Percentiles rank a stretch among this genome's conserved stretches.
Conservation (phyloP, 1,284 basidiomycete species). For the Papiliotrema nemorosa region DNA sequence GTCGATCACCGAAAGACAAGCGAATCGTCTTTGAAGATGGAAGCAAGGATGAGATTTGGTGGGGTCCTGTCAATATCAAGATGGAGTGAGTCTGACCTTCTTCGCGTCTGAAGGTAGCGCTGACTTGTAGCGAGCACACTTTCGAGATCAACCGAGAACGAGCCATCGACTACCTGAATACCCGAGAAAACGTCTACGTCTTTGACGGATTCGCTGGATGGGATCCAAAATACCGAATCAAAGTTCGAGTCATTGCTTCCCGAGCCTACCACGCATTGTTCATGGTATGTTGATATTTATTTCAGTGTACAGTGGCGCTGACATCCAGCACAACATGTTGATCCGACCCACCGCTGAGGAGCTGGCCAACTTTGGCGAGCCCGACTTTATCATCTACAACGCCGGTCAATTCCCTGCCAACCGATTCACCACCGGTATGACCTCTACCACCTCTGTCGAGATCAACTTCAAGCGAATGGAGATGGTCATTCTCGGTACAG, state of each 20-base stretch:
- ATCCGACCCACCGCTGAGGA: constrained; percentile 96
- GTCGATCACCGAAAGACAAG: constrained; percentile 98
- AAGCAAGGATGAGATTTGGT: constrained; percentile 97
- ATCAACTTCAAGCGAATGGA: constrained; percentile 99
- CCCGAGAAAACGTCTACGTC: constrained; percentile 97
- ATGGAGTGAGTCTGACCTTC: constrained; percentile 70
- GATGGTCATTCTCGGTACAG: constrained; percentile 99
- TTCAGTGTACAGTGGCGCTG: neutral
- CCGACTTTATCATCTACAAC: constrained; percentile 99
- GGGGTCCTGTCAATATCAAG: constrained; percentile 99
- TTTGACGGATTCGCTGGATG: constrained; percentile 93
- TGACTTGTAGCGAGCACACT: constrained; percentile 66
- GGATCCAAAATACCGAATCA: constrained; percentile 98
- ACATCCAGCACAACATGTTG: constrained; percentile 87
- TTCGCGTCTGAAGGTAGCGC: constrained; percentile 1
- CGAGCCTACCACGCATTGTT: constrained; percentile 99
- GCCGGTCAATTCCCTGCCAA: constrained; percentile 99
- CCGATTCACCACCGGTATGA: constrained; percentile 99
- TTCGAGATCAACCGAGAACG: constrained; percentile 99
- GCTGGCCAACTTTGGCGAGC: constrained; percentile 92
- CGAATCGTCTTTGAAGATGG: constrained; percentile 98
- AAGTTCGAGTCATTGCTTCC: constrained; percentile 98
- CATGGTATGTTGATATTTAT: constrained; percentile 68
- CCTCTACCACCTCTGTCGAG: constrained; percentile 96
- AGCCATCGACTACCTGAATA: constrained; percentile 99